These are phyloP conservation scores for Hydnum rufescens DNA, from an alignment of 768 basidiomycete genomes.

Conservation along the genomic window DNA sequence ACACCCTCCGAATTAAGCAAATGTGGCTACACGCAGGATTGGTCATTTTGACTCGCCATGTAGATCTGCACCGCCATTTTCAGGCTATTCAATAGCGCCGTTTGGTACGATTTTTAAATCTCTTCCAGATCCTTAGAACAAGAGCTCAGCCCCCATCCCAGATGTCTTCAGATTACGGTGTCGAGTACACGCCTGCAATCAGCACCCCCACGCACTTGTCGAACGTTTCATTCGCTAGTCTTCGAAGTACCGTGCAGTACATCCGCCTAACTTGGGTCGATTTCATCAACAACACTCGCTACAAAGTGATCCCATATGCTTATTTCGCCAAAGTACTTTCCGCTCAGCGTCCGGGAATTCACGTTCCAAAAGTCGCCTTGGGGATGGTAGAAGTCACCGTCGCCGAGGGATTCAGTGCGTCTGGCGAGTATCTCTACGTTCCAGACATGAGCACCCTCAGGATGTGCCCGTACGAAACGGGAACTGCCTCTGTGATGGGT, in stretches of 20 bases:
- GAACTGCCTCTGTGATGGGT: slow-evolving; percentile 39
- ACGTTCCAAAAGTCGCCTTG: slow-evolving; percentile 26
- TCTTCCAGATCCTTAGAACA: too few species aligned
- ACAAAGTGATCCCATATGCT: slow-evolving; percentile 34
- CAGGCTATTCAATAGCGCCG: too few species aligned
- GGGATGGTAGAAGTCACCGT: slow-evolving; percentile 30
- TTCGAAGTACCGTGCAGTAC: slow-evolving; percentile 15
- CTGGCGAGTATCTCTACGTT: slow-evolving; percentile 41
- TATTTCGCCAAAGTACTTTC: slow-evolving; percentile 36
- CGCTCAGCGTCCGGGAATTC: slow-evolving; percentile 33
- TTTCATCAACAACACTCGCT: slow-evolving; percentile 35
- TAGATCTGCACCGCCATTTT: too few species aligned
- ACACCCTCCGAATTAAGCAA: too few species aligned
- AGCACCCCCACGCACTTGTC: neutral
- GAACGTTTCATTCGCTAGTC: neutral
- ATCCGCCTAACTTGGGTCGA: slow-evolving; percentile 48
- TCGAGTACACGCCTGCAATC: neutral
- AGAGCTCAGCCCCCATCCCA: neutral
- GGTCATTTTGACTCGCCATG: too few species aligned
- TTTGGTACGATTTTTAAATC: too few species aligned
- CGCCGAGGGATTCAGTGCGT: slow-evolving; percentile 30
- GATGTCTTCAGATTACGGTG: neutral
- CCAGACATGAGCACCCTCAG: slow-evolving; percentile 36
- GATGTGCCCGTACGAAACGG: slow-evolving; percentile 34
- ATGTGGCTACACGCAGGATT: too few species aligned